phyloP scores from a whole-genome alignment of 2,329 filamentous ascomycete genomes.

The Domatiomyces catenatus region DNA sequence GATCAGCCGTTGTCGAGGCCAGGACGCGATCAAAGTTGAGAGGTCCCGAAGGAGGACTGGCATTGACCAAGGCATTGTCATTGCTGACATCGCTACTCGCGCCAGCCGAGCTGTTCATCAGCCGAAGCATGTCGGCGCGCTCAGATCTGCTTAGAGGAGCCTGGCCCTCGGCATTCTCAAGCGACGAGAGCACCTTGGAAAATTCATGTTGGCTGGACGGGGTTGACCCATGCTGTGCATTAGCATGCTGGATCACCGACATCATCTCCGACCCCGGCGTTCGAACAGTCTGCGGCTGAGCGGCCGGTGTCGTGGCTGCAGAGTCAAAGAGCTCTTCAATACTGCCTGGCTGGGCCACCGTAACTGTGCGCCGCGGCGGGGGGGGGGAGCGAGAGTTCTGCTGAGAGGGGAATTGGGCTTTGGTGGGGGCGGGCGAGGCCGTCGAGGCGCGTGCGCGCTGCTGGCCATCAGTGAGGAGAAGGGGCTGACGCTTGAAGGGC shows the following conservation, averaged over 20 bases:
- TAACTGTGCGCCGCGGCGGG: not conserved
- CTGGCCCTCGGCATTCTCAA: constrained; percentile 29
- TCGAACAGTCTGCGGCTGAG: constrained; percentile 2
- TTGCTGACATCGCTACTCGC: constrained; percentile 26
- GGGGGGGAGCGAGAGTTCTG: not conserved
- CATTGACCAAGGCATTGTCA: constrained; percentile 44
- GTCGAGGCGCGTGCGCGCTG: constrained; percentile 22
- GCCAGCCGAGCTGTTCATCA: constrained; percentile 31
- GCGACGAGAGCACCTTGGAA: constrained; percentile 30
- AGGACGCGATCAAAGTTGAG: constrained; percentile 35
- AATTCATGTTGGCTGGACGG: constrained; percentile 27
- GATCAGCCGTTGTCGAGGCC: constrained; percentile 54
- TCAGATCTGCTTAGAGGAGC: constrained; percentile 29
- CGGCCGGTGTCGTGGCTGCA: constrained; percentile 9
- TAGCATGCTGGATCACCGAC: constrained; percentile 33
- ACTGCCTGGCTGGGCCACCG: constrained; percentile 17
- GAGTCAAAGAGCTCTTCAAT: constrained; percentile 31
- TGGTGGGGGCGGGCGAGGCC: constrained; percentile 22
- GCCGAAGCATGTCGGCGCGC: constrained; percentile 33
- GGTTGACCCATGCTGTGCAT: constrained; percentile 27
- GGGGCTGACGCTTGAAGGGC: constrained; percentile 31
- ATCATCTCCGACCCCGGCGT: constrained; percentile 31
- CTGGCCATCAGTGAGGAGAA: constrained; percentile 32
- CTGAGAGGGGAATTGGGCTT: constrained; percentile 13
- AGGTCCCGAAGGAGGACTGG: constrained; percentile 39